Base-by-base conservation (phyloP, 805 yeast species). In the Ascoidea rubescens region DNA sequence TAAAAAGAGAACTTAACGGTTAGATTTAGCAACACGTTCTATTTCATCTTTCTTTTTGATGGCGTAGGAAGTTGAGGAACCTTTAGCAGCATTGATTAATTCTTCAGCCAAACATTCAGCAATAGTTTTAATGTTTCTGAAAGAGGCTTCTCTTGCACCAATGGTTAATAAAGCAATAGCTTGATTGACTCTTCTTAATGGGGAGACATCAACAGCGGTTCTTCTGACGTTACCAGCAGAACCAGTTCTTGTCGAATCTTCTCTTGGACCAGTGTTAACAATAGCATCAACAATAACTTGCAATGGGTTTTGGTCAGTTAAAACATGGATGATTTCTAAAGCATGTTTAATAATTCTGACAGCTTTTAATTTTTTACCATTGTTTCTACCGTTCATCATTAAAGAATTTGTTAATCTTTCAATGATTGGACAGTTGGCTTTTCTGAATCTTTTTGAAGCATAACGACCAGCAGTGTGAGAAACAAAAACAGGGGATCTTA, bases 321-420 rank as follows among this genome's bases (percentile, higher is more conserved):
- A 83, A 64, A 93, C 90, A 82, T 84, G 73, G 77, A 93, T 83
- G 82, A 93, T 93, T 77, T 93, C 99, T 72, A 93, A 79, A 67
- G 99, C 91, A 84, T 93, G 99, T 83, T 95, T 87, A 75, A 93
- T 89, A 74, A 93, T 93, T 86, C 98, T 90, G 67, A 93, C 98
- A 68, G 99, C 99, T 87, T 91, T 90, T 76, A 95, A 87, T 82
- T 93, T 93, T 85, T 93, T 93, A 84, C 99, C 99, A 86, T 95
- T 93, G 95, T 93, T 93, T 83, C 98, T 91, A 82, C 99, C 99
- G 86, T 93, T 90, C 99, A 93, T 93, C 99, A 93, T 93, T 73
- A 93, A 82, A 61, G 99, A 86, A 91, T 93, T 91, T 78, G 98
- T 91, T 75, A 93, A 82, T 84, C 99, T 91, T 85, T 93, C 99